Percentiles rank a stretch among this genome's conserved stretches.
phyloP scores from a whole-genome alignment of 805 yeast genomes.

The Teunomyces stri region DNA sequence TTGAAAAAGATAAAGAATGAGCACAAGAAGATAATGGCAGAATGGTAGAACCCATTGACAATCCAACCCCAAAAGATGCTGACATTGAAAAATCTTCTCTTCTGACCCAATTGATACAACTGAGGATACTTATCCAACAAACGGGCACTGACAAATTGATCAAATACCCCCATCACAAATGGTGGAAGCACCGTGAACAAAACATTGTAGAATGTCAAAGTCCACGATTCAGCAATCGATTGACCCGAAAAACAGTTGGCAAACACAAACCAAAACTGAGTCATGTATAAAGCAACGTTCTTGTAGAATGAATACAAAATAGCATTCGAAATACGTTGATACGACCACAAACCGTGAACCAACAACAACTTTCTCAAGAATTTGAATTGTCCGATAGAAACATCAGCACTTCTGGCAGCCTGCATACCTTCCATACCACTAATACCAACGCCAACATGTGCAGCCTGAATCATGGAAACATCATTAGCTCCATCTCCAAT shows the following conservation, averaged over 20 bases:
- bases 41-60: slow-evolving; percentile 90
- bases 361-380: slow-evolving; percentile 76
- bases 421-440: slow-evolving; percentile 99
- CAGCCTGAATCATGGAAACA: slow-evolving; percentile 98
- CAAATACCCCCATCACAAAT: slow-evolving; percentile 92
- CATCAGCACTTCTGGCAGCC: slow-evolving; percentile 97
- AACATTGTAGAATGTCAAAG: slow-evolving; percentile 92
- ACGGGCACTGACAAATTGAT: slow-evolving; percentile 90
- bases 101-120: slow-evolving; percentile 85
- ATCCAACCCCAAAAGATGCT: slow-evolving; percentile 97
- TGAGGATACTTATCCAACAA: slow-evolving; percentile 90
- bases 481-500: slow-evolving; percentile 99
- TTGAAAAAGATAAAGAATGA: slow-evolving; percentile 63
- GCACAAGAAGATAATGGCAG: slow-evolving; percentile 78
- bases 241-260: slow-evolving; percentile 92
- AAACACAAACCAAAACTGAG: slow-evolving; percentile 97
- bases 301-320: slow-evolving; percentile 94
- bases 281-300: slow-evolving; percentile 92
- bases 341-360: slow-evolving; percentile 98
- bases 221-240: slow-evolving; percentile 96
- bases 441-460: slow-evolving; percentile 98
- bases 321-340: slow-evolving; percentile 89
- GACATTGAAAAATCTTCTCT: slow-evolving; percentile 84
- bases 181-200: slow-evolving; percentile 95
- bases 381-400: slow-evolving; percentile 93